A percentile compares a stretch with the other conserved stretches of the same genome.
Conservation (phyloP, 140 eudicot species). For the Anethum foeniculum region DNA sequence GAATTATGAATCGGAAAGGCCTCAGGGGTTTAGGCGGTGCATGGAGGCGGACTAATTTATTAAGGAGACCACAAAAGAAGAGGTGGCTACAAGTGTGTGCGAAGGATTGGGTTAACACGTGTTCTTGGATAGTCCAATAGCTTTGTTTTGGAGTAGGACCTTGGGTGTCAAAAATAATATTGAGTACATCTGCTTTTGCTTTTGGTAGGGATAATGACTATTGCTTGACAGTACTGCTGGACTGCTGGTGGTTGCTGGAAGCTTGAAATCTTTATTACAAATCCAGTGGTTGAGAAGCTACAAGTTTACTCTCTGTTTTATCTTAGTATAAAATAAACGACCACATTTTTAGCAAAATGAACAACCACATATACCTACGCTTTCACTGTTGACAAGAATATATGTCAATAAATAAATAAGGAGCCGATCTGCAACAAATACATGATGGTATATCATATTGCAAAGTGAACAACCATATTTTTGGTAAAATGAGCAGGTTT, state of each 20-base stretch:
- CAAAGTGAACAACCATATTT: too few relatives aligned
- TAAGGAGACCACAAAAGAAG: neutral
- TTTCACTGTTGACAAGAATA: too few relatives aligned
- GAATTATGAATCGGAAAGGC: neutral
- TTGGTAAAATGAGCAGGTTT: too few relatives aligned
- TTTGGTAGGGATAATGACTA: neutral
- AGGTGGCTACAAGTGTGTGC: neutral
- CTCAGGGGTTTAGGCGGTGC: neutral
- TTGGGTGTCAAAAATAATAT: neutral
- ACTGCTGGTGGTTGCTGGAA: neutral
- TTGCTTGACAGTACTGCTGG: neutral
- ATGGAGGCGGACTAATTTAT: neutral
- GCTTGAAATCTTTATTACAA: neutral
- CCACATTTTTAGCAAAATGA: too few relatives aligned
- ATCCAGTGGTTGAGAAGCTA: neutral
- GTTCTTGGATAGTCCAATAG: neutral
- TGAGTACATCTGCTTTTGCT: conserved; percentile 1
- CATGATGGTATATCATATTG: too few relatives aligned
- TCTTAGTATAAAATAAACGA: too few relatives aligned
- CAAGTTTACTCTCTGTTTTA: neutral
- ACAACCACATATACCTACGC: neutral
- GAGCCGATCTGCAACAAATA: too few relatives aligned
- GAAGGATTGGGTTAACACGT: neutral
- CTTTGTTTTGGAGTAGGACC: neutral
- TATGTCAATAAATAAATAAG: too few relatives aligned